Conservation (phyloP, 257 asterid species). For the Verbena officinalis region DNA sequence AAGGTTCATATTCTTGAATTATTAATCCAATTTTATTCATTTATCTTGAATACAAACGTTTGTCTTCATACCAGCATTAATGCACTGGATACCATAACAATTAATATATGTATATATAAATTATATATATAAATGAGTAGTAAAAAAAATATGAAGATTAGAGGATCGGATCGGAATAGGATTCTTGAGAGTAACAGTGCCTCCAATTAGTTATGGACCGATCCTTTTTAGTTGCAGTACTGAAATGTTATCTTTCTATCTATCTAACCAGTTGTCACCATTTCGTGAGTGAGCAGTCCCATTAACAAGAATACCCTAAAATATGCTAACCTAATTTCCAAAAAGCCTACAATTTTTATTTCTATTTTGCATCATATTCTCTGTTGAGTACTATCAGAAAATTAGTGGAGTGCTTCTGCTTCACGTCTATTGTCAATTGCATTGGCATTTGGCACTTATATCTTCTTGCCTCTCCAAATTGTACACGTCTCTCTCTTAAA, state of each 20-base stretch:
- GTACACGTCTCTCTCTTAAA: conserved; percentile 8
- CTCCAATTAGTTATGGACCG: conserved; percentile 28
- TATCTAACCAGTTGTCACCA: not conserved
- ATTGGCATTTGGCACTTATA: not conserved
- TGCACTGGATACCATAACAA: no score
- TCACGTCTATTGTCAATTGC: not conserved
- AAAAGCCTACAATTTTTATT: not conserved
- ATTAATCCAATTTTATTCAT: no score
- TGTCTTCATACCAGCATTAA: no score
- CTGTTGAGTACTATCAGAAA: not conserved
- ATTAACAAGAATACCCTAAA: conserved; percentile 11
- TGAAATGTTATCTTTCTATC: conserved; percentile 3
- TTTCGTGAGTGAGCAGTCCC: conserved; percentile 8
- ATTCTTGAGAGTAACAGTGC: conserved; percentile 18
- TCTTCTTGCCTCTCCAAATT: not conserved
- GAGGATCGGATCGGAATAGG: conserved; percentile 35
- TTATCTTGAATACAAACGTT: no score
- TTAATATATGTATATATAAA: no score
- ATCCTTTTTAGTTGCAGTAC: conserved; percentile 15
- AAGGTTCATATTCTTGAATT: no score
- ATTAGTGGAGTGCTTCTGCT: not conserved
- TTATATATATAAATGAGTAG: not conserved
- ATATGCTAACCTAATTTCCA: conserved; percentile 18
- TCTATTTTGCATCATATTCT: conserved; percentile 14
- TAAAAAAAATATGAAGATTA: conserved; percentile 4